phyloP scores from a whole-genome alignment of 2,329 filamentous ascomycete genomes.

The Bipolaris zeicola region DNA sequence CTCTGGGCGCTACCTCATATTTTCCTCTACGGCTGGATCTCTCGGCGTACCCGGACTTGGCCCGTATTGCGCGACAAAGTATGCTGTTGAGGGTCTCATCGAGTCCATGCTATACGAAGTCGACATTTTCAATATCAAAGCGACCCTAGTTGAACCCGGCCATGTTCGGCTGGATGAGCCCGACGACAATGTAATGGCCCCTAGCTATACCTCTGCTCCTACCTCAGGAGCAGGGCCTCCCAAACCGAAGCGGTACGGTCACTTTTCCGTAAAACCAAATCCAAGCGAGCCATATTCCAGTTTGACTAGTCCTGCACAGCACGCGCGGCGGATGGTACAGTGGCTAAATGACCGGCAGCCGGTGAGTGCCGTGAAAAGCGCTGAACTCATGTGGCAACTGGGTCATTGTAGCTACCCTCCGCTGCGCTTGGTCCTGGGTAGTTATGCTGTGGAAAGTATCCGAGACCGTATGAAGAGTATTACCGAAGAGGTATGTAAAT shows the following conservation, averaged over 20 bases:
- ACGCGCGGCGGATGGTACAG: conserved; percentile 88
- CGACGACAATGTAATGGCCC: conserved; percentile 52
- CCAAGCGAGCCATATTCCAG: conserved; percentile 77
- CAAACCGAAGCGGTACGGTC: conserved; percentile 78
- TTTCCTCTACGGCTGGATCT: conserved; percentile 89
- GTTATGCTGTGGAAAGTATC: conserved; percentile 95
- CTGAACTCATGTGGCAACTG: conserved; percentile 90
- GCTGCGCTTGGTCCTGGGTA: conserved; percentile 82
- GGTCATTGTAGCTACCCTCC: conserved; percentile 96
- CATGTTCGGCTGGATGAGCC: conserved; percentile 86
- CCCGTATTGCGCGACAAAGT: conserved; percentile 96
- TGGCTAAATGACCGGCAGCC: conserved; percentile 94
- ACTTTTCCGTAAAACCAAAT: conserved; percentile 87
- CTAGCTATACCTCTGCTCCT: conserved; percentile 33
- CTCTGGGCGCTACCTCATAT: conserved; percentile 84
- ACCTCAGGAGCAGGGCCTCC: conserved; percentile 41
- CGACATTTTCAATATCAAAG: conserved; percentile 88
- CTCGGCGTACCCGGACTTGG: conserved; percentile 92
- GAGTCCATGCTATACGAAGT: conserved; percentile 98
- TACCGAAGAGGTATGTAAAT: conserved; percentile 75
- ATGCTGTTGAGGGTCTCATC: conserved; percentile 92
- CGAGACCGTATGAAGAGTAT: conserved; percentile 86
- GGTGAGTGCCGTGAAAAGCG: conserved; percentile 89
- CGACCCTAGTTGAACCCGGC: conserved; percentile 89
- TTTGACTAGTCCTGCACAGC: conserved; percentile 79